Evolutionary conservation across 805 yeast genomes (phyloP), one percentile per base, ranked within the genome.

Genomic region (Cyberlindnera bimundalis): DNA sequence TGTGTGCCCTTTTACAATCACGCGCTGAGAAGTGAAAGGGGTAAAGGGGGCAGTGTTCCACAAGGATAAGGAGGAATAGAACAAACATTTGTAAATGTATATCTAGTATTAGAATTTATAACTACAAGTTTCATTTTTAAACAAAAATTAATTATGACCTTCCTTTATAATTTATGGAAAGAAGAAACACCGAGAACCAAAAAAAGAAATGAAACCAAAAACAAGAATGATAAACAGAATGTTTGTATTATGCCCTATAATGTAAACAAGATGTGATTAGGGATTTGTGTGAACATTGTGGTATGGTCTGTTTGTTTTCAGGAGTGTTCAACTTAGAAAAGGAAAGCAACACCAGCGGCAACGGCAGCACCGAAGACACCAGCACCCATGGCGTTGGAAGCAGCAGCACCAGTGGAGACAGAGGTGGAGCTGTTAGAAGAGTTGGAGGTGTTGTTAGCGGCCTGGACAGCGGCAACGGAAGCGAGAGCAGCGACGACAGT

Each of bases 291-390:
- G 44, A 35, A 32, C 30, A 31, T 29, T 35, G 39, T 34, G 37
- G 37, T 27, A 32, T 36, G 39, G 35, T 35, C 42, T 36, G 45
- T 44, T 40, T 37, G 43, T 44, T 43, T 37, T 37, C 37, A 38
- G 27, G 39, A 14, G 48, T 47, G 37, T 38, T 33, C 46, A 43
- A 41, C 61, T 65, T 67, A 68, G 65, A 68, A 66, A 59, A 67
- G 63, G 67, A 67, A 66, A 58, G 71, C 73, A 48, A 81, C 80
- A 75, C 87, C 90, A 60, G 89, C 90, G 54, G 89, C 90, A 55
- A 84, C 85, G 63, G 81, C 86, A 58, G 85, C 89, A 76, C 88
- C 90, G 59, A 81, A 69, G 62, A 79, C 77, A 70, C 84, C 81
- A 62, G 87, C 84, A 68, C 81, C 79, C 62, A 74, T 70, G 50